Percentiles rank a stretch among this genome's conserved stretches.
Evolutionary conservation across 768 basidiomycete species (phyloP).

Genomic region (Vishniacozyma victoriae): DNA sequence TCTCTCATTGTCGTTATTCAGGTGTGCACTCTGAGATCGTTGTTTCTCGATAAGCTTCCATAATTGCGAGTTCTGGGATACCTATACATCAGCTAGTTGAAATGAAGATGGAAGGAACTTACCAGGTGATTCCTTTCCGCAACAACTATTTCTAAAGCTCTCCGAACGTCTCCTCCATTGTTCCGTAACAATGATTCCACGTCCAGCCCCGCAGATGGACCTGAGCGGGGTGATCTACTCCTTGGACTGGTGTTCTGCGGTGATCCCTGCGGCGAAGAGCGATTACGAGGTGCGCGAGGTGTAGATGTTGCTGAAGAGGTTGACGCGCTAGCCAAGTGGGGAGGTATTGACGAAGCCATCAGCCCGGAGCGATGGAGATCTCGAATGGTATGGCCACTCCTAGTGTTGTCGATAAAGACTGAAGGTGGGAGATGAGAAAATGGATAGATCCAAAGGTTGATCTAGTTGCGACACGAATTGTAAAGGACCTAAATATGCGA

Average conservation of each 20-base stretch:
- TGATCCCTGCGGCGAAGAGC: constrained; percentile 10
- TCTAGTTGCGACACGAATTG: too few species aligned
- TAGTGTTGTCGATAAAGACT: too few species aligned
- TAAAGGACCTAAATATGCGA: too few species aligned
- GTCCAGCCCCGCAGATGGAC: constrained; percentile 15
- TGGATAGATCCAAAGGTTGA: too few species aligned
- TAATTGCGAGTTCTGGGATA: constrained; percentile 78
- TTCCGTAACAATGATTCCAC: constrained; percentile 27
- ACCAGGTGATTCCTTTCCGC: constrained; percentile 70
- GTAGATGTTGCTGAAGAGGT: background rate
- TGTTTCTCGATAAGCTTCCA: constrained; percentile 96
- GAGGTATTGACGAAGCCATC: constrained; percentile 5
- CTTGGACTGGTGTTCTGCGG: constrained; percentile 22
- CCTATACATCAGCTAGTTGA: constrained; percentile 3
- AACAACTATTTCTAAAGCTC: constrained; percentile 69
- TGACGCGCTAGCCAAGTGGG: constrained; percentile 8
- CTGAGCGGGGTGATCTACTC: constrained; percentile 11
- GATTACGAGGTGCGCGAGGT: constrained; percentile 6
- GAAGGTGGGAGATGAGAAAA: too few species aligned
- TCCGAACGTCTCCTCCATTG: constrained; percentile 29
- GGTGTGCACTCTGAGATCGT: constrained; percentile 68
- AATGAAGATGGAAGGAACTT: constrained; percentile 4
- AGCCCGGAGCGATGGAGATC: background rate
- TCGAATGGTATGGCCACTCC: too few species aligned
- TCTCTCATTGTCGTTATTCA: constrained; percentile 78